A percentile compares a stretch with the other conserved stretches of the same genome.
Conservation (phyloP, 257 asterid genomes). For the Plantago ovata region DNA sequence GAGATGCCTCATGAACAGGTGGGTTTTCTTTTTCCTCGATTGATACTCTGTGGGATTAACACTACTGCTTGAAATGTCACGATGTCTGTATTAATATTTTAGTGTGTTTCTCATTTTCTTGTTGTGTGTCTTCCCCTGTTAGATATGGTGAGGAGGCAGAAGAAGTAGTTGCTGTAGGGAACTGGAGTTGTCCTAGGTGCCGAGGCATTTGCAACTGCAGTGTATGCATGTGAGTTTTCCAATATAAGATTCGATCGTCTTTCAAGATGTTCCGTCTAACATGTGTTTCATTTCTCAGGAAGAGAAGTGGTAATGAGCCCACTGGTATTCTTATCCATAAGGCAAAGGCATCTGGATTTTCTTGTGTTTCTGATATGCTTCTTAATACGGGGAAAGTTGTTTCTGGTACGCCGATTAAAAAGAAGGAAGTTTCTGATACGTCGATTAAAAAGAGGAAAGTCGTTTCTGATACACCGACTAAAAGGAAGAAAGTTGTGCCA, state of each 20-base stretch:
- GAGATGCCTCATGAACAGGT: slow-evolving; percentile 86
- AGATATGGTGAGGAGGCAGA: slow-evolving; percentile 80
- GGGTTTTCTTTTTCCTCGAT: not conserved
- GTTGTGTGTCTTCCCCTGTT: slow-evolving; percentile 7
- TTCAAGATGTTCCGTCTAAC: not conserved
- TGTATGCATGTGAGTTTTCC: slow-evolving; percentile 51
- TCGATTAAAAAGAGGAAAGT: not conserved
- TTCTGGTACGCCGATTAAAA: slow-evolving; percentile 10
- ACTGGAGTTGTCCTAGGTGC: slow-evolving; percentile 85
- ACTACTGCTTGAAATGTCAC: not conserved
- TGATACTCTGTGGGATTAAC: not conserved
- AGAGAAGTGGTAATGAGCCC: slow-evolving; percentile 62
- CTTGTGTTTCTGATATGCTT: slow-evolving; percentile 45
- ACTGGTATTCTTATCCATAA: slow-evolving; percentile 62
- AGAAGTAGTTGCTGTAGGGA: slow-evolving; percentile 34
- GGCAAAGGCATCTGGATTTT: slow-evolving; percentile 72
- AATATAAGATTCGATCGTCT: not conserved
- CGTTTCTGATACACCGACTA: slow-evolving; percentile 30
- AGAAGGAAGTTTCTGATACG: too few relatives aligned
- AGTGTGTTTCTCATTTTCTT: too few relatives aligned
- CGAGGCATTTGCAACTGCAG: slow-evolving; percentile 90
- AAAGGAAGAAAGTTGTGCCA: slow-evolving; percentile 21
- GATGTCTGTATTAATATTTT: too few relatives aligned
- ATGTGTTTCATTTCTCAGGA: slow-evolving; percentile 25
- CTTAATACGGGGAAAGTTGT: not conserved